A percentile compares a stretch with the other conserved stretches of the same genome.
These are phyloP conservation scores for Corchorus capsularis DNA, from an alignment of 345 rosid genomes.

Conservation along the genomic window DNA sequence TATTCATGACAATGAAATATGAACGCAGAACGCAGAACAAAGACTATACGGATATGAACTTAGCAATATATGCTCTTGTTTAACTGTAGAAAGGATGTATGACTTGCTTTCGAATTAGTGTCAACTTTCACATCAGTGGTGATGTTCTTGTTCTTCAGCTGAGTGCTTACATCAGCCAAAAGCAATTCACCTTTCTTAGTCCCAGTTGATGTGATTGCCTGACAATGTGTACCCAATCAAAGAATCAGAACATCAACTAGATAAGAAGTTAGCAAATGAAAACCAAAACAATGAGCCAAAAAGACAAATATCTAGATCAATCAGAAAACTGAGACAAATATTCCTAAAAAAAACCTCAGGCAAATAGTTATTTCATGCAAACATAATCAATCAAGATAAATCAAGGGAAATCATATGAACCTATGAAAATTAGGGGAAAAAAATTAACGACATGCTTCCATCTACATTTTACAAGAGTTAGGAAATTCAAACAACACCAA, in stretches of 20 bases:
- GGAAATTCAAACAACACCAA: neutral
- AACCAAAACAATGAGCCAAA: neutral
- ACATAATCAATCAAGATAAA: neutral
- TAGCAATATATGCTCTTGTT: neutral
- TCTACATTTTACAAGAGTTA: neutral
- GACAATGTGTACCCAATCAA: constrained; percentile 14
- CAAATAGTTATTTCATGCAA: neutral
- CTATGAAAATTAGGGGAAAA: neutral
- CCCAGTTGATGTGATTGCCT: constrained; percentile 81
- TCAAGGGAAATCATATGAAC: neutral
- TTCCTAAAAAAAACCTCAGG: neutral
- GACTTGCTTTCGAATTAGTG: constrained; percentile 74
- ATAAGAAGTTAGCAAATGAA: neutral
- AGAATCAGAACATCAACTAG: neutral
- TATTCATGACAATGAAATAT: neutral
- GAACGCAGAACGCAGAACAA: neutral
- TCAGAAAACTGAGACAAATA: neutral
- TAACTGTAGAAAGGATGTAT: neutral
- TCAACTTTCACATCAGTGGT: constrained; percentile 90
- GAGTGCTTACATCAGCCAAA: constrained; percentile 80
- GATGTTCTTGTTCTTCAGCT: constrained; percentile 87
- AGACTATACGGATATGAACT: neutral
- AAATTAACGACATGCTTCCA: too few species aligned
- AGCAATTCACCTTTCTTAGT: constrained; percentile 76
- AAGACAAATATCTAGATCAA: neutral